Evolutionary conservation across 1,139 yeast genomes (phyloP).

Genomic region (Keqinozyma sinolaborantium): DNA sequence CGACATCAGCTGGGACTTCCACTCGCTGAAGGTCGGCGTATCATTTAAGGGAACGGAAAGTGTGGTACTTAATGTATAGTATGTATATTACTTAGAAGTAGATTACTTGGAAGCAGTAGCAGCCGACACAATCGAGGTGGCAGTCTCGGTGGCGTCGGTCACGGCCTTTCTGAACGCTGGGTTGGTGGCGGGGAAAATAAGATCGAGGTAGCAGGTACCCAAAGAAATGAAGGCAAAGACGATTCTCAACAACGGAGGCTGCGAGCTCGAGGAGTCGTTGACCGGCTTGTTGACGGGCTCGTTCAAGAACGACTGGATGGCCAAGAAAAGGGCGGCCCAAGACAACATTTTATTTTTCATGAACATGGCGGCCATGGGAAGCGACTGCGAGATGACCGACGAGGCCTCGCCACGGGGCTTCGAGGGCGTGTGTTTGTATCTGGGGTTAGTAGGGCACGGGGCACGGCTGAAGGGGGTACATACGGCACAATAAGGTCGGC

Average conservation of each 20-base stretch:
- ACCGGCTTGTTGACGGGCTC: constrained; percentile 42
- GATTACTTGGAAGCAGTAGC: constrained; percentile 12
- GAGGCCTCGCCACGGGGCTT: constrained; percentile 46
- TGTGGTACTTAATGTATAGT: constrained; percentile 21
- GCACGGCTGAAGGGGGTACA: constrained; percentile 9
- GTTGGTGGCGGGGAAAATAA: constrained; percentile 35
- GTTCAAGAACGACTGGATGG: constrained; percentile 47
- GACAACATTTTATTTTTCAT: constrained; percentile 50
- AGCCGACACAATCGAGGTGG: constrained; percentile 15
- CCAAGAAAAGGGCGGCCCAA: constrained; percentile 54
- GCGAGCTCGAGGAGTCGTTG: constrained; percentile 20
- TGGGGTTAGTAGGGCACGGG: constrained; percentile 11
- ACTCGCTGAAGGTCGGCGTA: constrained; percentile 29
- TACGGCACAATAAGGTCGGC: constrained; percentile 39
- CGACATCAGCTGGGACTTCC: constrained; percentile 41
- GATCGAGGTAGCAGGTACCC: constrained; percentile 52
- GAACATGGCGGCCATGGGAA: constrained; percentile 70
- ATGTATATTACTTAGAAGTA: constrained; percentile 3
- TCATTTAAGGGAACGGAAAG: constrained; percentile 44
- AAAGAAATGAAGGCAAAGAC: constrained; percentile 46
- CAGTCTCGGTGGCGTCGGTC: constrained; percentile 16
- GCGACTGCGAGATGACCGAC: constrained; percentile 50
- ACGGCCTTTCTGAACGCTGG: constrained; percentile 23
- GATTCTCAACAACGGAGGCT: constrained; percentile 42
- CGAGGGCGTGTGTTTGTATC: constrained; percentile 48